Percentiles rank a stretch among this genome's conserved stretches.
These are phyloP conservation scores for Aegilops umbellulata DNA, from an alignment of 176 grass and related monocot genomes.

Conservation along the genomic window DNA sequence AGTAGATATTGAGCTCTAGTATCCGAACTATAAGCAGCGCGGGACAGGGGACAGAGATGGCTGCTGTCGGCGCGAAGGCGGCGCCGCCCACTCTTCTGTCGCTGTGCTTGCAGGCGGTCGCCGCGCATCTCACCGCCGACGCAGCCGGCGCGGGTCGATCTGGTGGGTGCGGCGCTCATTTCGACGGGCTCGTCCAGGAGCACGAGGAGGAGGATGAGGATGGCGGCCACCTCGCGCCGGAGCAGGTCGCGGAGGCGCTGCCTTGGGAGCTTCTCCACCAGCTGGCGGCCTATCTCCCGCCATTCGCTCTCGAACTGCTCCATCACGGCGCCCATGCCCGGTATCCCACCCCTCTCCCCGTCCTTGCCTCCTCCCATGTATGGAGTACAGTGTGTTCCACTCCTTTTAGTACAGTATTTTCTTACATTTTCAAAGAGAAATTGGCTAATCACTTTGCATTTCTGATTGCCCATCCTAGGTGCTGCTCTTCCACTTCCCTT, in stretches of 20 bases:
- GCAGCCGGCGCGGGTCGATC: neutral
- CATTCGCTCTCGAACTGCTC: constrained; percentile 52
- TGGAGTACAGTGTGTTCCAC: neutral
- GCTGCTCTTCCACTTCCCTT: neutral
- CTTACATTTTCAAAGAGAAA: neutral
- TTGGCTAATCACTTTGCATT: neutral
- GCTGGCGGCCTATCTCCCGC: constrained; percentile 25
- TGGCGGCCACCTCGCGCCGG: neutral
- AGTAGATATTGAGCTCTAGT: neutral
- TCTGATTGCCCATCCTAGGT: constrained; percentile 8
- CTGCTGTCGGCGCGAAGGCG: neutral
- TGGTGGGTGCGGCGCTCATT: neutral
- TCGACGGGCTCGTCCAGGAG: neutral
- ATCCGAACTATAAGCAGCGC: neutral
- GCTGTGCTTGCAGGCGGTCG: constrained; percentile 22
- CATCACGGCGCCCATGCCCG: constrained; percentile 36
- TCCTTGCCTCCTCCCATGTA: neutral
- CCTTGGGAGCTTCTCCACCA: constrained; percentile 34
- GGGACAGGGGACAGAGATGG: neutral
- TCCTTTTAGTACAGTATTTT: neutral
- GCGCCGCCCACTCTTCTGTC: constrained; percentile 23
- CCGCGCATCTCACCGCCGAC: constrained; percentile 1
- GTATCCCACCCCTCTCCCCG: neutral
- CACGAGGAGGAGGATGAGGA: neutral
- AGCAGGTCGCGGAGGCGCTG: constrained; percentile 27